Evolutionary conservation across 225 moss, liverwort and hornwort genomes (phyloP).

Genomic region (Thuidium tamariscinum): DNA sequence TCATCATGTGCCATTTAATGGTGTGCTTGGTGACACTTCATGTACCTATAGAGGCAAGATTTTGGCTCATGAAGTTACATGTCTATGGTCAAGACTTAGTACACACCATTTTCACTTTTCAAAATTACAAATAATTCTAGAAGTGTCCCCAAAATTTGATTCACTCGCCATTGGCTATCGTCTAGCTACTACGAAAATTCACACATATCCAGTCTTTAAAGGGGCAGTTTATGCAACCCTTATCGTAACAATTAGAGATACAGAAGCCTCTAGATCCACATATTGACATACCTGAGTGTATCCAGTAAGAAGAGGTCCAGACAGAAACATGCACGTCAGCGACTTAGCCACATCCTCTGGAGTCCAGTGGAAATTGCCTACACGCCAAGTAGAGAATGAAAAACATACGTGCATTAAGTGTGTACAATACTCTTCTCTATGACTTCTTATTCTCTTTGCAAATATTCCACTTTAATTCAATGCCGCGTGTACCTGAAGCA

Average conservation of each 20-base stretch:
- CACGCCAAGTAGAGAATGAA: background rate
- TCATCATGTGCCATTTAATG: background rate
- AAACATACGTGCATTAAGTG: background rate
- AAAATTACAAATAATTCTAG: background rate
- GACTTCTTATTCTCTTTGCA: background rate
- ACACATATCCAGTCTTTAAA: background rate
- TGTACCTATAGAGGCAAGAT: background rate
- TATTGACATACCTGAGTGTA: slow-evolving; percentile 68
- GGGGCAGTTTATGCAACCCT: background rate
- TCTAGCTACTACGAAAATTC: background rate
- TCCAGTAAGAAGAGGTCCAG: slow-evolving; percentile 91
- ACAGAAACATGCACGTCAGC: slow-evolving; percentile 84
- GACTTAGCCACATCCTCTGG: slow-evolving; percentile 84
- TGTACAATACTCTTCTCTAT: background rate
- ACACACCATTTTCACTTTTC: background rate
- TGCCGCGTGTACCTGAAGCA: slow-evolving; percentile 42
- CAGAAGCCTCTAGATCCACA: background rate
- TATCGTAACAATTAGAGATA: background rate
- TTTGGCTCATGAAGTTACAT: background rate
- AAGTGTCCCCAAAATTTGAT: too few species aligned
- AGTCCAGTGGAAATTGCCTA: slow-evolving; percentile 85
- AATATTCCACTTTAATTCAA: background rate
- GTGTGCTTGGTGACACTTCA: background rate
- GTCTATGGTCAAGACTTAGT: background rate
- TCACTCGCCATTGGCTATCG: background rate